Evolutionary conservation across 768 basidiomycete genomes (phyloP), one percentile per base, ranked within the genome.

Genomic region (Mycena crocata): DNA sequence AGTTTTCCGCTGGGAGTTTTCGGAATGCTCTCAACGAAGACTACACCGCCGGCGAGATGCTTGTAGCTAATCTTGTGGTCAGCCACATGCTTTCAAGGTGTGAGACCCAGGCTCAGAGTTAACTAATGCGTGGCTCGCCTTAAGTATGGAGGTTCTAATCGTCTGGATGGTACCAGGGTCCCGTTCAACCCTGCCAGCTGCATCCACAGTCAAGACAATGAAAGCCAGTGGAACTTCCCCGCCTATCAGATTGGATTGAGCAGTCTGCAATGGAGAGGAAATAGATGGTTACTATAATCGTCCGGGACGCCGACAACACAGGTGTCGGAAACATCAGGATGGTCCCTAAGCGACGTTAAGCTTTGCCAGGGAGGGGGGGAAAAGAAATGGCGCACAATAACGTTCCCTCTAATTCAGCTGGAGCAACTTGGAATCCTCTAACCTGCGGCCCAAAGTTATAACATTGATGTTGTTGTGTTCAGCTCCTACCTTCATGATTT

Each of bases 161-260:
- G 70, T 74, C 17, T 78, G 13, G 1, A 70, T 32, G 13, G 5
- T 3, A 10, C 74, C 64, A 1, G 79, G 74, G 50, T 78, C 73
- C 37, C 75, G 58, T 26, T 72, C 66, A 14, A 81, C 74, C 32
- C 79, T 79, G 54, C 77, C 54, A 5, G 81, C 75, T 10, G 85
- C 84, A n/a, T 80, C 75, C 2, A 76, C 68, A 8, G 78, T 81
- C 5, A 90, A 81, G 1, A 87, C 88, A 4, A 92, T 84, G 70
- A 87, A 93, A 6, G 91, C 92, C 72, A 92, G 73, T 0, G 92
- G 92, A 8, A 91, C 78, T 73, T 93, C 92, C 19, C 92, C 92
- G 64, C 63, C 63, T 64, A 40, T 2, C 62, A 2, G 78, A 74
- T 52, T 76, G 71, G 42, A 74, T 57, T 32, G 69, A 69, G 19